Base-by-base conservation (phyloP, 2,329 filamentous ascomycete genomes). In the Paraconiothyrium brasiliense region DNA sequence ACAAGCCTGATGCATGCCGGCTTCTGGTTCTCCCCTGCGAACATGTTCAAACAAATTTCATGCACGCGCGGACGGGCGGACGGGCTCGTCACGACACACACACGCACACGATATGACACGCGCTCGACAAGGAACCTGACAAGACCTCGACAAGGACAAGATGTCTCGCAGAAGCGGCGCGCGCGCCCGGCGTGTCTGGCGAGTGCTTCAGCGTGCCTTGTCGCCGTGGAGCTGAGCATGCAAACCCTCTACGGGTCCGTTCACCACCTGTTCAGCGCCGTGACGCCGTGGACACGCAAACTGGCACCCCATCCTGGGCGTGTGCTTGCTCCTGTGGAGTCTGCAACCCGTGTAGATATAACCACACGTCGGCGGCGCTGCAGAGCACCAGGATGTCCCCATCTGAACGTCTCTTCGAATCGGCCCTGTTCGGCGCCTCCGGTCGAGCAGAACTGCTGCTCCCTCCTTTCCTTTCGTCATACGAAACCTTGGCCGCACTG, bases 21-120 rank as follows among this genome's bases (percentile, higher is more conserved):
- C 27, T 46, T 54, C 48, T 16, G 62, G 59, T 49, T 50, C 63
- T 52, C 58, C 61, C 61, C 65, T 71, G 70, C 70, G 70, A 73
- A 74, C 70, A 71, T 67, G 66, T 69, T 67, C 68, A 68, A 70
- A 73, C 69, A 61, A 47, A 59, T 59, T 65, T 60, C 60, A 63
- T 65, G 57, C 61, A 58, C 58, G 48, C 11, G 48, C 57, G 43
- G 50, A 41, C 37, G 16, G 13, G 13, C 11, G 37, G 5, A 16
- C 6, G 16, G 39, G n/a, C 13, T 41, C 39, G 39, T n/a, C 39
- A 16, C 9, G 16, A 13, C 37, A 14, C 37, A 13, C 20, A 20
- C 20, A 20, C 20, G 20, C 20, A 39, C 39, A n/a, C 39, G 16
- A 32, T 37, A 57, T 54, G 65, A 61, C 56, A 50, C 46, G 54